Base-by-base conservation (phyloP, 1,284 basidiomycete species). In the Peniophora sp. region DNA sequence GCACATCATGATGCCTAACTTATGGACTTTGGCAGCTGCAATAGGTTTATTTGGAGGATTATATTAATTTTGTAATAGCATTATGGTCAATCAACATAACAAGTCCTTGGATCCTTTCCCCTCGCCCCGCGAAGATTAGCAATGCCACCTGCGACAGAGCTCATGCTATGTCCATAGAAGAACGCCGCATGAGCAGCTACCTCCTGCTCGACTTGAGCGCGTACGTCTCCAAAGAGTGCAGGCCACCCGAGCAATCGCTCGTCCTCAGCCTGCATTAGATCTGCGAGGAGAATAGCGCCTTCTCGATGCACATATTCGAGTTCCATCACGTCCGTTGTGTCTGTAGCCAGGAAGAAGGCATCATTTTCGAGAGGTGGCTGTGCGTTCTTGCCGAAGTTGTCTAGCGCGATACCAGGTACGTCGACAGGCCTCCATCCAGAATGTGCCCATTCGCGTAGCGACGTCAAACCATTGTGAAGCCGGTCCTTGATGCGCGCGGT, bases 91-190 rank as follows among this genome's bases (percentile, higher is more conserved):
- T 45, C 43, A 20, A 45, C 43, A 2, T 45, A 45, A 22, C 43
- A 45, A n/a, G 43, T 45, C 20, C 43, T n/a, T 24, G 43, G 43
- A 24, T 45, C 43, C n/a, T 45, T 20, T 8, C 43, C 43, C 23
- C 43, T n/a, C 20, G 43, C 43, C 14, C 20, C 43, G 23, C 43
- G 43, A 5, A 45, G 20, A 20, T 45, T 45, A 9, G 43, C 43
- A 15, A 45, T 22, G 23, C 43, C 43, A n/a, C 43, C 43, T 20
- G 43, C 43, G 23, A 45, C 43, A 24, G n/a, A 20, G 20, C n/a
- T 20, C 43, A 45, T 45, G 8, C n/a, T 23, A 22, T 45, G 43
- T n/a, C 43, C 43, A n/a, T 45, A 45, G 43, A 45, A 45, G 43
- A 45, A 45, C 10, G 23, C 23, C 20, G 20, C 23, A 5, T n/a